A percentile compares a stretch with the other conserved stretches of the same genome.
These are phyloP conservation scores for Colletotrichum liriopes DNA, from an alignment of 2,329 filamentous ascomycete species.

Conservation along the genomic window DNA sequence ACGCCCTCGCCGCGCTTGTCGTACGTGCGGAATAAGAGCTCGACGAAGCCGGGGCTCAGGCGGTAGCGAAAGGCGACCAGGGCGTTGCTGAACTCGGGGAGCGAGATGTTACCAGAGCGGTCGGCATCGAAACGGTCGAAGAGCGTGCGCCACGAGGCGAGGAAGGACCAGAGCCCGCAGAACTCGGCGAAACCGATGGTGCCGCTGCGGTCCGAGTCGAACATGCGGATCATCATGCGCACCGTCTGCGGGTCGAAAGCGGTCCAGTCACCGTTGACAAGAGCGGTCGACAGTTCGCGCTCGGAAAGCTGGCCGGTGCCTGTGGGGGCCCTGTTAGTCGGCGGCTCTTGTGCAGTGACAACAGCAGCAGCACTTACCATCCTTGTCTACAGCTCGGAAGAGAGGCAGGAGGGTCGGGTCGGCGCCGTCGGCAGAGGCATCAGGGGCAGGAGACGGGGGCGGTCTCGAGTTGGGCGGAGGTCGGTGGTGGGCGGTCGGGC, in stretches of 20 bases:
- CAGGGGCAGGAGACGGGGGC: constrained; percentile 75
- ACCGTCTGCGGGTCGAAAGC: constrained; percentile 95
- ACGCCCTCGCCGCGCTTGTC: constrained; percentile 81
- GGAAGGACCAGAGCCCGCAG: constrained; percentile 95
- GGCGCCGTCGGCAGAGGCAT: constrained; percentile 62
- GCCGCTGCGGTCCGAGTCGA: constrained; percentile 91
- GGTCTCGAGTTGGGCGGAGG: constrained; percentile 73
- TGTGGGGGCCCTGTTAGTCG: constrained; percentile 50
- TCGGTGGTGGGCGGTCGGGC: constrained; percentile 62
- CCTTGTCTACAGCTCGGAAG: constrained; percentile 92
- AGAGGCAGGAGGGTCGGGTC: constrained; percentile 86
- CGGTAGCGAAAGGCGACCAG: constrained; percentile 95
- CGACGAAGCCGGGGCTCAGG: constrained; percentile 86
- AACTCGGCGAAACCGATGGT: constrained; percentile 97
- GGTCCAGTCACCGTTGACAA: constrained; percentile 97
- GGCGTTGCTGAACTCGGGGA: constrained; percentile 90
- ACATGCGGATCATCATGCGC: constrained; percentile 99
- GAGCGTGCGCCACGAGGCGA: constrained; percentile 92
- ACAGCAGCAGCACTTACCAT: constrained; percentile 66
- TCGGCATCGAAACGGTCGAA: constrained; percentile 97
- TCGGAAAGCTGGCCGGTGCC: constrained; percentile 88
- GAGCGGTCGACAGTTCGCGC: constrained; percentile 86
- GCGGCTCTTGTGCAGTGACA: neutral
- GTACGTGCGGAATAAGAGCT: constrained; percentile 89
- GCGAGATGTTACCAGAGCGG: constrained; percentile 86